Evolutionary conservation across 441 rosid genomes (phyloP).

Genomic region (Rhodomyrtus psidioides): DNA sequence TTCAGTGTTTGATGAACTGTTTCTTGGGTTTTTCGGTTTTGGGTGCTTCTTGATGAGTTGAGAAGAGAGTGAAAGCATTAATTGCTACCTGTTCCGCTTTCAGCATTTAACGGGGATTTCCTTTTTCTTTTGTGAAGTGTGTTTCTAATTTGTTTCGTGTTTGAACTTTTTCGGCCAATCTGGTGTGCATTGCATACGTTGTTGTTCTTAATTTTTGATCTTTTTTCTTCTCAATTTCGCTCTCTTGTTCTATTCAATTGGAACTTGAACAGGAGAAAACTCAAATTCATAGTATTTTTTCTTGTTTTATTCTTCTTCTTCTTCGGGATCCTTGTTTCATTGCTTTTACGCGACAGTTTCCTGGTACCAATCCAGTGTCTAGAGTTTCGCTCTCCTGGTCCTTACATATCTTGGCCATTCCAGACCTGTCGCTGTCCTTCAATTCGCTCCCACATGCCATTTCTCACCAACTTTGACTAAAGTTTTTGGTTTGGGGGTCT

Average conservation of each 20-base stretch:
- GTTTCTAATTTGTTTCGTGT: neutral
- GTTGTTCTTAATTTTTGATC: neutral
- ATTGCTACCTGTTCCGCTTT: neutral
- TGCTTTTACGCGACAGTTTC: neutral
- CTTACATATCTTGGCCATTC: neutral
- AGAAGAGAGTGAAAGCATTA: neutral
- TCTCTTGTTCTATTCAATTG: neutral
- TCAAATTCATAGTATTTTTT: neutral
- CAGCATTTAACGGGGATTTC: neutral
- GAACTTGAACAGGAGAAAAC: neutral
- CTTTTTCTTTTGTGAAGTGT: neutral
- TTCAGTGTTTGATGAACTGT: neutral
- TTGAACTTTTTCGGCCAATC: neutral
- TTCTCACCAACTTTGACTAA: neutral
- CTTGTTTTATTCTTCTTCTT: neutral
- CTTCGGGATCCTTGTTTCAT: neutral
- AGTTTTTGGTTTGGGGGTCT: constrained; percentile 16
- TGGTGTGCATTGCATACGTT: neutral
- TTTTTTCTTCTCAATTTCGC: neutral
- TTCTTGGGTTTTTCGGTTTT: neutral
- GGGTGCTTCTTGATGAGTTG: neutral
- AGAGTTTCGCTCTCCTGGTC: neutral
- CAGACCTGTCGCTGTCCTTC: neutral
- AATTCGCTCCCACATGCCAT: neutral
- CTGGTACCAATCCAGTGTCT: neutral